Evolutionary conservation across 306 rosid genomes (phyloP), one percentile per base, ranked within the genome.

Genomic region (Ormosia semicastrata): DNA sequence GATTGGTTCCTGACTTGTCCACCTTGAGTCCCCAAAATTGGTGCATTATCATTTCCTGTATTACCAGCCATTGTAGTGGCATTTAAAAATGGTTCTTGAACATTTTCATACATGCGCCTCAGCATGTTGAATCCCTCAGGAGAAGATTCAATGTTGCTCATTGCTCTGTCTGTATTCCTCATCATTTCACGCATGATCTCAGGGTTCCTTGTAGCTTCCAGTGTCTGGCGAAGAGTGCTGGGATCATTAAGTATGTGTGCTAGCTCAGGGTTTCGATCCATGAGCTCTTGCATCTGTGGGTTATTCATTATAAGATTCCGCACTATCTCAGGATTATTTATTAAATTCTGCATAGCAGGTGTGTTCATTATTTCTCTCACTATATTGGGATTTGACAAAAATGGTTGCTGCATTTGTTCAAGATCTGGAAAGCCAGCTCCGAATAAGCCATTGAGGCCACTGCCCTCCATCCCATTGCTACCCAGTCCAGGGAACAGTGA

Each of bases 181-280:
- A 94, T 94, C 95, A 94, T 94, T 90, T 94, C 98, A 12, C 95
- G 97, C 98, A 94, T 92, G 79, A 92, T 90, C 87, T 94, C 98
- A 18, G 98, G 97, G 79, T 94, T 94, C 81, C 97, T 92, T 56
- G 98, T 90, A 62, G 95, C 97, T 84, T 94, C 98, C 41, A 94
- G 92, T 53, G 97, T 92, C 86, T 92, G 98, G 39, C 92, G 93
- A 40, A 94, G 93, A 32, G 91, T 92, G 76, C 88, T 84, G 39
- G 98, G 98, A 90, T 94, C 98, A 77, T 94, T 94, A 33, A 94
- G 97, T 71, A 92, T 84, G 66, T 94, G 97, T 11, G 92, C 92
- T 40, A 94, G 88, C 87, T 94, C 97, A 36, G 98, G 97, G 82
- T 94, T 92, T 10, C 89, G 88, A 88, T 94, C 97, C 85, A 90